A percentile compares a stretch with the other conserved stretches of the same genome.
Evolutionary conservation across 2,329 filamentous ascomycete genomes (phyloP).

Genomic region (Alternaria tenuissima): DNA sequence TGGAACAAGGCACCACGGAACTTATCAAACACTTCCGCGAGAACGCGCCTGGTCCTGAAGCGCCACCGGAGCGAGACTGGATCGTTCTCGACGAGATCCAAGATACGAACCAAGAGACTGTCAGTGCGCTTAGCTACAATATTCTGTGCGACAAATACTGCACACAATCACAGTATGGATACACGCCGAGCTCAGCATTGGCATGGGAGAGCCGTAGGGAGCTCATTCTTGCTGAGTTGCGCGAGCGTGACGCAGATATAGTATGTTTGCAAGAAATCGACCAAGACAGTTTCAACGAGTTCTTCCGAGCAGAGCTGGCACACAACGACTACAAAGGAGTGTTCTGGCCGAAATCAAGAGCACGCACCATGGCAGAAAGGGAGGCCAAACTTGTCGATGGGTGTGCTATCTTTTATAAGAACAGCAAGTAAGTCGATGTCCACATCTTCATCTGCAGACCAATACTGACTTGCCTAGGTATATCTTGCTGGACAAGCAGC

Average conservation of each 20-base stretch:
- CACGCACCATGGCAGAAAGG: constrained; percentile 89
- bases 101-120: constrained; percentile 65
- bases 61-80: constrained; percentile 78
- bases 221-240: constrained; percentile 83
- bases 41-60: constrained; percentile 78
- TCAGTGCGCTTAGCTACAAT: constrained; percentile 93
- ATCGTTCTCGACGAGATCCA: constrained; percentile 72
- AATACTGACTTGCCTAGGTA: constrained; percentile 57
- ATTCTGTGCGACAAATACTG: constrained; percentile 94
- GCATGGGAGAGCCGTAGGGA: constrained; percentile 87
- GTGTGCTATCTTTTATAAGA: constrained; percentile 96
- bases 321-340: constrained; percentile 92
- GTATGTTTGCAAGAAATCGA: constrained; percentile 94
- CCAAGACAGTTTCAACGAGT: constrained; percentile 88
- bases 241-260: constrained; percentile 82
- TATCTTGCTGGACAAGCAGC: constrained; percentile 90
- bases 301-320: constrained; percentile 85
- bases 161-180: constrained; percentile 84
- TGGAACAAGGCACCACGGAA: constrained; percentile 86
- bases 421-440: constrained; percentile 69
- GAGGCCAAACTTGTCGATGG: constrained; percentile 92
- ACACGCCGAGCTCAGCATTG: constrained; percentile 82
- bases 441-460: not conserved
- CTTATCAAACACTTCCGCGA: constrained; percentile 85
- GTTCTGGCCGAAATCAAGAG: constrained; percentile 88